phyloP scores from a whole-genome alignment of 2,329 filamentous ascomycete species.

The Neonectria ditissima region DNA sequence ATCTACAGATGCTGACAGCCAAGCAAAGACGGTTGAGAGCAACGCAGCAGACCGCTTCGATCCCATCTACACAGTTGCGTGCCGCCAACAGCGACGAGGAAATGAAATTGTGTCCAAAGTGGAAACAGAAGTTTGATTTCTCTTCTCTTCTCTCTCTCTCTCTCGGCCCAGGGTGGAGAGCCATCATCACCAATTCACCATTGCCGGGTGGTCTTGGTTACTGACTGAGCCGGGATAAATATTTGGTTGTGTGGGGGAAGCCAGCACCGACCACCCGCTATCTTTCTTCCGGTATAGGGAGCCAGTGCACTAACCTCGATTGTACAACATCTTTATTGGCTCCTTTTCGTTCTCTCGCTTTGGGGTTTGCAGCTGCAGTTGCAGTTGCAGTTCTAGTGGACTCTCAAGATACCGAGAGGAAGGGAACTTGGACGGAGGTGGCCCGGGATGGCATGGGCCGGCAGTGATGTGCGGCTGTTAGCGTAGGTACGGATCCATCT shows the following conservation, averaged over 20 bases:
- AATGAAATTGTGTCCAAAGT: no score
- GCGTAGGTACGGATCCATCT: background rate
- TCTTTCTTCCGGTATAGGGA: background rate
- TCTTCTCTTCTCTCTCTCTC: no score
- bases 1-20: conserved; percentile 10
- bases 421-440: background rate
- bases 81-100: background rate
- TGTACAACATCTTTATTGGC: background rate
- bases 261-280: conserved; percentile 1
- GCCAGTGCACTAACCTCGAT: background rate
- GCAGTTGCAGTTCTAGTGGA: background rate
- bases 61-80: background rate
- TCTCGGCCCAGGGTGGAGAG: conserved; percentile 16
- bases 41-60: background rate
- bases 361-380: background rate
- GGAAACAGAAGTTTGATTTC: conserved; percentile 8
- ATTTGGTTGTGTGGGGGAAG: conserved; percentile 10
- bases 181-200: conserved; percentile 22
- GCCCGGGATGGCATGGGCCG: conserved; percentile 8
- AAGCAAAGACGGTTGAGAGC: background rate
- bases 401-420: background rate
- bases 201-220: background rate
- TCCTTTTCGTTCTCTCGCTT: background rate
- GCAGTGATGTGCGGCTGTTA: background rate
- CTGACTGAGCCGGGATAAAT: background rate